Conservation (phyloP, 2,329 filamentous ascomycete species). For the Torrubiella hemipterigena region DNA sequence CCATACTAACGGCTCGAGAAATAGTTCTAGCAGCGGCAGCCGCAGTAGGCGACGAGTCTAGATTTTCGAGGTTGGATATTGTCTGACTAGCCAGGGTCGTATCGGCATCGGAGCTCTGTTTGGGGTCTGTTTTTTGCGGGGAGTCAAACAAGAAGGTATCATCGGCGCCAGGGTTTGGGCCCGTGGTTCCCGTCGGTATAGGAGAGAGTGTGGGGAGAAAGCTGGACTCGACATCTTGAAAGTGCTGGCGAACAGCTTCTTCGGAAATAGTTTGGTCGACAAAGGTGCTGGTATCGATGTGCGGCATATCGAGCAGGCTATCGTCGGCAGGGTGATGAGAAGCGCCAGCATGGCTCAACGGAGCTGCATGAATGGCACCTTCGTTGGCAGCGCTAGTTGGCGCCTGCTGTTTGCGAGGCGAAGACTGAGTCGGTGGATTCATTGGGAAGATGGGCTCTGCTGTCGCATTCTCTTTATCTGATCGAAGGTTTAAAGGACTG, state of each 20-base stretch:
- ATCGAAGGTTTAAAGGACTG: conserved; percentile 4
- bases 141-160: conserved; percentile 50
- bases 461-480: conserved; percentile 1
- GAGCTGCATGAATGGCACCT: conserved; percentile 9
- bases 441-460: neutral
- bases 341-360: conserved; percentile 4
- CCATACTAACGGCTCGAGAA: conserved; percentile 37
- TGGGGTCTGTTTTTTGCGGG: conserved; percentile 19
- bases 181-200: conserved; percentile 32
- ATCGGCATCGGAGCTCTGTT: conserved; percentile 9
- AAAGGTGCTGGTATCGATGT: conserved; percentile 19
- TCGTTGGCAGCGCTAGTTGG: conserved; percentile 7
- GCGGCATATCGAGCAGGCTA: conserved; percentile 29
- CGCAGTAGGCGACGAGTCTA: conserved; percentile 45
- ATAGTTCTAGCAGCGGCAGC: conserved; percentile 41
- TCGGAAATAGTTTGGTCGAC: conserved; percentile 38
- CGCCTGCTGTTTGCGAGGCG: conserved; percentile 1
- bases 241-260: conserved; percentile 40
- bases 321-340: too few species aligned
- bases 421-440: conserved; percentile 11
- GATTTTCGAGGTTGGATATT: conserved; percentile 38
- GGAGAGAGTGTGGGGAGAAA: conserved; percentile 48
- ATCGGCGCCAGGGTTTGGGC: conserved; percentile 28
- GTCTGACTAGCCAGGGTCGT: conserved; percentile 23
- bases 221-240: conserved; percentile 55